phyloP scores from a whole-genome alignment of 306 rosid species.

The Cucumis melo region DNA sequence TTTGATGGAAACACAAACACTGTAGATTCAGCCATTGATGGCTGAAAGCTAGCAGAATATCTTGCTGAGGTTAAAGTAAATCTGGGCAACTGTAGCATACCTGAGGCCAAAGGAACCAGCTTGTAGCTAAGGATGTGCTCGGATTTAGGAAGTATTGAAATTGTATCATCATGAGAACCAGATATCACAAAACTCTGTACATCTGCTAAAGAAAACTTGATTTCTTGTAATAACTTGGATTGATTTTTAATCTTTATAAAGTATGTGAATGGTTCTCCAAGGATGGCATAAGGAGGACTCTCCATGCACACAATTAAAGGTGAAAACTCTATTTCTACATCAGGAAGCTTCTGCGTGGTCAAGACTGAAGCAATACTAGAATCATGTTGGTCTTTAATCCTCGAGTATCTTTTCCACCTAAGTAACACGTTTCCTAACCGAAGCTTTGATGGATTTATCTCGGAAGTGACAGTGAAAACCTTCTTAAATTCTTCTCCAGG shows the following conservation, averaged over 20 bases:
- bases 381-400: slow-evolving; percentile 29
- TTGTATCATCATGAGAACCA: slow-evolving; percentile 66
- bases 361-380: slow-evolving; percentile 32
- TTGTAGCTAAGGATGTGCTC: slow-evolving; percentile 65
- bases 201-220: slow-evolving; percentile 63
- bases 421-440: slow-evolving; percentile 51
- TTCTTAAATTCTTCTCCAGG: slow-evolving; percentile 88
- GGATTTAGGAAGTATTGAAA: slow-evolving; percentile 70
- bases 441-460: slow-evolving; percentile 37
- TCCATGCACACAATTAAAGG: slow-evolving; percentile 79
- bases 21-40: slow-evolving; percentile 28
- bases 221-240: slow-evolving; percentile 67
- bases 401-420: slow-evolving; percentile 69
- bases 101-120: slow-evolving; percentile 83
- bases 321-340: slow-evolving; percentile 47
- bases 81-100: slow-evolving; percentile 67
- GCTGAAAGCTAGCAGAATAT: slow-evolving; percentile 68
- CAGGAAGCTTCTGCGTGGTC: slow-evolving; percentile 55
- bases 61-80: slow-evolving; percentile 59
- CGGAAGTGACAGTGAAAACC: slow-evolving; percentile 50
- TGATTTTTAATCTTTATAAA: slow-evolving; percentile 52
- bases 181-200: slow-evolving; percentile 78
- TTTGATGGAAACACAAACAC: slow-evolving; percentile 71
- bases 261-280: slow-evolving; percentile 82
- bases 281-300: slow-evolving; percentile 70